phyloP scores from a whole-genome alignment of 257 asterid genomes.

The Oldenlandia corymbosa region DNA sequence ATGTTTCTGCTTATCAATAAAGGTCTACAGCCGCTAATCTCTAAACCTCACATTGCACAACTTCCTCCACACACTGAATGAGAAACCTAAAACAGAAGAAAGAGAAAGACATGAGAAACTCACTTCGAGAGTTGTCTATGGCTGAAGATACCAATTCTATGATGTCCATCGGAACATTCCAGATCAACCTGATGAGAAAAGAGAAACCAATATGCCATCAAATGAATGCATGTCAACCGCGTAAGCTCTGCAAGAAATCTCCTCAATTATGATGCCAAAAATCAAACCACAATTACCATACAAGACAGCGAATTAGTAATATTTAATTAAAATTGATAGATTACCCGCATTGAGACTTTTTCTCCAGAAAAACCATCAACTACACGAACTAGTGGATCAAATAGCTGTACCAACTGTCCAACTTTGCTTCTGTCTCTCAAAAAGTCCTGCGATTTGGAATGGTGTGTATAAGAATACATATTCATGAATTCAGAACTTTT shows the following conservation, averaged over 20 bases:
- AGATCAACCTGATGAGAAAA: slow-evolving; percentile 67
- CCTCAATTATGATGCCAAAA: background rate
- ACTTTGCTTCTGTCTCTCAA: slow-evolving; percentile 84
- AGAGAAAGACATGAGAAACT: slow-evolving; percentile 4
- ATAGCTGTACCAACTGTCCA: slow-evolving; percentile 54
- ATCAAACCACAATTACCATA: background rate
- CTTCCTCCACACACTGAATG: background rate
- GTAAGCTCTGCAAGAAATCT: background rate
- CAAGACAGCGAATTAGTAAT: background rate
- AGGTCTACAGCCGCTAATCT: no score
- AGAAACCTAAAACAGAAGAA: background rate
- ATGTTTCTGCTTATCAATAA: no score
- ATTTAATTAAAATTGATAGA: slow-evolving; percentile 5
- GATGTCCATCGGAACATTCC: slow-evolving; percentile 65
- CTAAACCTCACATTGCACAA: no score
- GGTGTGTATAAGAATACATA: background rate
- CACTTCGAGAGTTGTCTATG: slow-evolving; percentile 72
- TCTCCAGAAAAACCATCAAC: slow-evolving; percentile 72
- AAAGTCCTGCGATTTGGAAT: slow-evolving; percentile 48
- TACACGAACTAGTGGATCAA: slow-evolving; percentile 75
- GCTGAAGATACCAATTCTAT: slow-evolving; percentile 80
- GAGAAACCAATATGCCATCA: background rate
- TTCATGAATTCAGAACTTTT: background rate
- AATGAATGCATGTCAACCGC: background rate
- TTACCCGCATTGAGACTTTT: slow-evolving; percentile 88